A percentile compares a stretch with the other conserved stretches of the same genome.
phyloP scores from a whole-genome alignment of 352 stramenopile genomes.

The Aphanomyces cochlioides region DNA sequence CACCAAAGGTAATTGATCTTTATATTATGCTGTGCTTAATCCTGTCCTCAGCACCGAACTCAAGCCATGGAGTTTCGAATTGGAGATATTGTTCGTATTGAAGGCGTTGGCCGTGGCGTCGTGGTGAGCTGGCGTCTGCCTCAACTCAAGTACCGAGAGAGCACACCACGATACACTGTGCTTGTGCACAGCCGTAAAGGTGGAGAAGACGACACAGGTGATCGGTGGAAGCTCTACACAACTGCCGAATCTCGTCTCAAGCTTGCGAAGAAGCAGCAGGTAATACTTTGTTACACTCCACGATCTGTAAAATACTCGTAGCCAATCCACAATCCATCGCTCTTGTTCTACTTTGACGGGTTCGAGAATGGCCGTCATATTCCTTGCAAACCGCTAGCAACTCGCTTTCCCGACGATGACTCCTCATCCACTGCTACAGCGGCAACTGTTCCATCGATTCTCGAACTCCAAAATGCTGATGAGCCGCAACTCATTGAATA shows the following conservation, averaged over 20 bases:
- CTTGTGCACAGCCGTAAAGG: conserved; percentile 49
- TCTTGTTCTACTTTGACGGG: conserved; percentile 76
- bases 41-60: conserved; percentile 42
- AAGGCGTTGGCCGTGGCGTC: conserved; percentile 50
- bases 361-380: conserved; percentile 58
- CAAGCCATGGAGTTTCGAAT: conserved; percentile 51
- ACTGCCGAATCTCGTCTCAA: conserved; percentile 56
- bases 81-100: conserved; percentile 66
- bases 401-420: conserved; percentile 56
- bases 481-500: conserved; percentile 63
- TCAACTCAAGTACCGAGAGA: conserved; percentile 39
- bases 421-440: conserved; percentile 17
- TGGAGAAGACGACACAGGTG: conserved; percentile 41
- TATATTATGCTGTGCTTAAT: neutral
- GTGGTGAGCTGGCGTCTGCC: conserved; percentile 56
- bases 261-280: conserved; percentile 42
- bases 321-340: conserved; percentile 54
- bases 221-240: conserved; percentile 51
- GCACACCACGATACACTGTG: conserved; percentile 61
- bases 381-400: conserved; percentile 56
- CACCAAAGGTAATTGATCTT: conserved; percentile 40
- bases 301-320: conserved; percentile 19
- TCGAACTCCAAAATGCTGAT: conserved; percentile 64
- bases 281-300: conserved; percentile 17
- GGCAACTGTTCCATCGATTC: conserved; percentile 50